These are phyloP conservation scores for Fusarium euwallaceae DNA, from an alignment of 2,329 filamentous ascomycete species.

Conservation along the genomic window DNA sequence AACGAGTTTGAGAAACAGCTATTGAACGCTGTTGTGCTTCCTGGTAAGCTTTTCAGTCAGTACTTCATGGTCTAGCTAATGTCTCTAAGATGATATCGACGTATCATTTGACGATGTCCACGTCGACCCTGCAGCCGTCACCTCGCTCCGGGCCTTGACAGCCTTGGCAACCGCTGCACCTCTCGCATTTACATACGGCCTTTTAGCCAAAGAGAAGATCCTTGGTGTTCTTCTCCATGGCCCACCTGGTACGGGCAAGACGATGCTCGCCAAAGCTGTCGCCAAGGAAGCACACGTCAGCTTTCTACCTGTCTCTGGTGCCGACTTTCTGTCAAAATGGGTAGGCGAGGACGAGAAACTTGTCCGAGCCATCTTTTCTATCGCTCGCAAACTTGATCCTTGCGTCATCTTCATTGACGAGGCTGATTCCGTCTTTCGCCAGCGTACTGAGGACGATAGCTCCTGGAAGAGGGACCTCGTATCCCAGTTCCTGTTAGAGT, in stretches of 20 bases:
- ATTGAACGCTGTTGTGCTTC: neutral
- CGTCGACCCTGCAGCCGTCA: neutral
- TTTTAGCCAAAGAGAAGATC: neutral
- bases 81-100: neutral
- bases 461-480: neutral
- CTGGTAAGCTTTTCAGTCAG: neutral
- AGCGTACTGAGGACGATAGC: neutral
- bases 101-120: neutral
- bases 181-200: neutral
- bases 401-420: constrained; percentile 17
- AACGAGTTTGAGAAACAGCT: neutral
- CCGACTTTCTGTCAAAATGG: neutral
- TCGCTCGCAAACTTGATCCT: neutral
- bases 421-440: neutral
- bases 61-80: neutral
- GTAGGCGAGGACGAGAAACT: constrained; percentile 6
- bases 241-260: neutral
- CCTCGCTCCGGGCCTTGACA: neutral
- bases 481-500: neutral
- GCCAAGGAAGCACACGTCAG: neutral
- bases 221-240: neutral
- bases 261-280: neutral
- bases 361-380: constrained; percentile 1
- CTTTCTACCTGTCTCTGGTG: neutral
- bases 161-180: neutral